Base-by-base conservation (phyloP, 169 alveolate genomes). In the Plasmodium yoelii region DNA sequence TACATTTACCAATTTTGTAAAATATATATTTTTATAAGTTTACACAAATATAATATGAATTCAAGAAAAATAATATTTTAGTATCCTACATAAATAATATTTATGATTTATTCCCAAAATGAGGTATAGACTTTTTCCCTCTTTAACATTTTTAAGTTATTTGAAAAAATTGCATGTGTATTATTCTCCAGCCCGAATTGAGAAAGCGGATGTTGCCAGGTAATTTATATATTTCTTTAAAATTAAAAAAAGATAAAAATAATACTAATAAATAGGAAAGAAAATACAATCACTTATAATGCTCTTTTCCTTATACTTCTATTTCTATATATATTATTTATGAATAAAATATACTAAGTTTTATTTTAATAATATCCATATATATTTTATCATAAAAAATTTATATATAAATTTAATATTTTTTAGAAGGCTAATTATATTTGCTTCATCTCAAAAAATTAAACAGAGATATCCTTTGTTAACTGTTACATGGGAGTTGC, bases 401-500 rank as follows among this genome's bases (percentile, higher is more conserved):
- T 8, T 15, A 67, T 19, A 67, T 12, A 59, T 42, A 8, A 19
- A 69, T 39, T 12, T 42, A 15, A 57, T 26, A 19, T 7, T 51
- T 28, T 24, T 55, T 68, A 93, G 96, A 60, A 67, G 96, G 51
- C 87, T 93, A 61, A 93, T 93, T 18, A 44, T 93, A 19, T 91
- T 87, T 73, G 91, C 95, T 0, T 92, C 96, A n/a, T 94, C 95
- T 19, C 93, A 93, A 60, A 84, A 87, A 53, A 68, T 93, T 39
- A 93, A 93, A 74, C 87, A 89, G 15, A 93, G 61, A 46, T 93
- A 80, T 46, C 96, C 96, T 26, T 73, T 86, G 68, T 56, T 93
- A 12, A 71, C 90, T 67, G 96, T 93, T 60, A 88, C 96, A 51
- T 93, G 96, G 96, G 96, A 93, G 74, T 87, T 93, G 22, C 88